These are phyloP conservation scores for Phytophthora quininea DNA, from an alignment of 352 stramenopile species.

Conservation along the genomic window DNA sequence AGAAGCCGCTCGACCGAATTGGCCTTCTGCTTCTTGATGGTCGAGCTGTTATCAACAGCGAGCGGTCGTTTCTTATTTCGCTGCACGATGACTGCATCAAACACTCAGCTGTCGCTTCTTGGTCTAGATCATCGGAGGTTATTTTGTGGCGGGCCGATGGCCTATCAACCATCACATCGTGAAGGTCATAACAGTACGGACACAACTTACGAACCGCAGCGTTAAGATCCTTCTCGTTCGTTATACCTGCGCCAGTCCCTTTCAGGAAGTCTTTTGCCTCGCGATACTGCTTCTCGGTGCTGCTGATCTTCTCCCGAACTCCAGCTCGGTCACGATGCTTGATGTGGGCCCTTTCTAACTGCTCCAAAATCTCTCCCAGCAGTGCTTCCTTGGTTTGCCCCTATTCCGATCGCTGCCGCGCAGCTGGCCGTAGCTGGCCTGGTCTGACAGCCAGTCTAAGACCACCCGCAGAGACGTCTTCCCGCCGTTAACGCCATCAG, in stretches of 20 bases:
- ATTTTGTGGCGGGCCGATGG: neutral
- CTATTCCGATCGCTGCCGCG: conserved; percentile 1
- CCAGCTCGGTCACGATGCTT: neutral
- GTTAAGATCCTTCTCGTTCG: neutral
- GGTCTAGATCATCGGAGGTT: neutral
- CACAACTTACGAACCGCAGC: neutral
- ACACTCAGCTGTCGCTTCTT: neutral
- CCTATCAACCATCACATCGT: neutral
- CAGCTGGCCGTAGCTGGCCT: neutral
- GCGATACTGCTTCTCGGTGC: neutral
- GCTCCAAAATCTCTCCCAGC: neutral
- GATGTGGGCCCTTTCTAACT: neutral
- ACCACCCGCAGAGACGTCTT: neutral
- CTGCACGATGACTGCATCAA: too few relatives aligned
- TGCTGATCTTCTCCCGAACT: conserved; percentile 1
- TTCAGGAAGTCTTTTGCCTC: neutral
- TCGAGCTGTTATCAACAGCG: neutral
- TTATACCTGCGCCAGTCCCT: neutral
- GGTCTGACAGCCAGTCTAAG: neutral
- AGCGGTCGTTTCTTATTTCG: neutral
- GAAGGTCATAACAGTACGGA: neutral
- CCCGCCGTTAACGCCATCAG: neutral
- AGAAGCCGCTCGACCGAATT: neutral
- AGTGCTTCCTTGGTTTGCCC: conserved; percentile 6
- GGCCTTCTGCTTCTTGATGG: neutral